Evolutionary conservation across 176 grass and related monocot species (phyloP), one percentile per base, ranked within the genome.

Genomic region (Carex myosuroides): DNA sequence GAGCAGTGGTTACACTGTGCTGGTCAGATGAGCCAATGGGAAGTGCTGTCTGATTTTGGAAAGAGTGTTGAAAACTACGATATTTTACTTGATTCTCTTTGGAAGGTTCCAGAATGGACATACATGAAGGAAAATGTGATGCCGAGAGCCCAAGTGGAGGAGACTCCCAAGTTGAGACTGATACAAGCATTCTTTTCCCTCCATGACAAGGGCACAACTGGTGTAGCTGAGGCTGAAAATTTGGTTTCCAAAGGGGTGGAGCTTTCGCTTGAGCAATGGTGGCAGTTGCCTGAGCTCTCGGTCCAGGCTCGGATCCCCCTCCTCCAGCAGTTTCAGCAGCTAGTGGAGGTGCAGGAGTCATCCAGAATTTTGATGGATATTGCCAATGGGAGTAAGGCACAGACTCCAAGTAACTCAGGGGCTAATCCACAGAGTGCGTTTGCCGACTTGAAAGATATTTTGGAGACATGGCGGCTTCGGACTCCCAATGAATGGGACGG

Each of bases 401-500:
- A 92, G 89, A 87, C 88, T 24, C 94, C 96, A 63, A 90, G 90
- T 76, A 93, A 84, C 82, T 95, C 93, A 21, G 88, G 96, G 85
- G 87, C 86, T 64, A 94, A 89, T 88, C 84, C 83, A 24, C 89
- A 92, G 46, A 95, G 91, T 84, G 86, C 81, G 11, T 99, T 90
- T 86, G 96, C 93, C 79, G 93, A 99, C 22, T 88, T 99, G 55
- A 99, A 99, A 86, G 96, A 99, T 92, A 99, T 99, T 83, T 90
- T 99, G 75, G 96, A 99, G 84, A 99, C 96, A 17, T 99, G 96
- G 96, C 94, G 96, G 77, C 85, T 95, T 64, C 85, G 96, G 24
- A 99, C 93, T 87, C 96, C 96, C 41, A 99, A 99, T 29, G 96
- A 99, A 75, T 99, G 96, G 96, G 96, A 99, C 37, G 84, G 87